These are phyloP conservation scores for Zygoascus tannicola DNA, from an alignment of 805 yeast species.

Conservation along the genomic window DNA sequence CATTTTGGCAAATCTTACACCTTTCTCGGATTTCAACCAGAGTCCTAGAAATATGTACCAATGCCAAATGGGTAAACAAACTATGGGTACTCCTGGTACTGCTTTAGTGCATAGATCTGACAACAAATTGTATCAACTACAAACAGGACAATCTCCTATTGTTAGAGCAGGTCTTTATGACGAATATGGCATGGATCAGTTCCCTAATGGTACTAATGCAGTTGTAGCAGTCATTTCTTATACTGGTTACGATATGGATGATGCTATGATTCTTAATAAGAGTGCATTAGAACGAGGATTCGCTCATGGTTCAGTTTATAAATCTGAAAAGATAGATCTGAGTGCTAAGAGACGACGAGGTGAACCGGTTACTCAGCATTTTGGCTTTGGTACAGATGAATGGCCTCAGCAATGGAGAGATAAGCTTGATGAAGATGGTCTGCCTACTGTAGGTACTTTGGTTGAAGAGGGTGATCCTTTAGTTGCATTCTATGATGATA, in stretches of 20 bases:
- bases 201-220: slow-evolving; percentile 97
- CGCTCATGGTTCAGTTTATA: slow-evolving; percentile 93
- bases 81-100: slow-evolving; percentile 99
- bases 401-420: slow-evolving; percentile 91
- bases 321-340: slow-evolving; percentile 86
- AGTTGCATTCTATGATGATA: slow-evolving; percentile 86
- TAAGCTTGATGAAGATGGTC: slow-evolving; percentile 82
- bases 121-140: slow-evolving; percentile 86
- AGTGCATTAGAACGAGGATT: slow-evolving; percentile 97
- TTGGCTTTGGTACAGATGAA: slow-evolving; percentile 87
- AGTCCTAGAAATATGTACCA: slow-evolving; percentile 99
- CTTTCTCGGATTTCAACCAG: slow-evolving; percentile 96
- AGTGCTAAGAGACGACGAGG: slow-evolving; percentile 72
- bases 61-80: slow-evolving; percentile 99
- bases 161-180: slow-evolving; percentile 90
- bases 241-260: slow-evolving; percentile 96
- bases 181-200: slow-evolving; percentile 95
- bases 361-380: slow-evolving; percentile 88
- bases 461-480: slow-evolving; percentile 96
- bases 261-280: slow-evolving; percentile 91
- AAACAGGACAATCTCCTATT: slow-evolving; percentile 94
- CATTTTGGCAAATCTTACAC: slow-evolving; percentile 92
- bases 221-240: slow-evolving; percentile 98
- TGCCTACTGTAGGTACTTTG: slow-evolving; percentile 79
- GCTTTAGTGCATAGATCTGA: slow-evolving; percentile 88